Evolutionary conservation across 768 basidiomycete genomes (phyloP).

Genomic region (Trametes punicea): DNA sequence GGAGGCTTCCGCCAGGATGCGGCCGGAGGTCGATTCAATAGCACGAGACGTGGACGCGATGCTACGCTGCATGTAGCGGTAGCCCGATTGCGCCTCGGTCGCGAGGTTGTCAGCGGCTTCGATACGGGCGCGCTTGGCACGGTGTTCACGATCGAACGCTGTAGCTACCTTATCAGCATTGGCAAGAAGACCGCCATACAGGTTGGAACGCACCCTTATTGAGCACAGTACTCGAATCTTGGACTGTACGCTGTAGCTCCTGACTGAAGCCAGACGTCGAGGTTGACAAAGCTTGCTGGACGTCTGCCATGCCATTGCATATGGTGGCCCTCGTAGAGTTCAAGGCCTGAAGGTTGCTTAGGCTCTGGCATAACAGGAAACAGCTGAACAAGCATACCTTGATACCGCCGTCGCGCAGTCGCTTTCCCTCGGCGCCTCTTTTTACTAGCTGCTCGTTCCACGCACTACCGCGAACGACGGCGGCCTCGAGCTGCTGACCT

Average conservation of each 20-base stretch:
- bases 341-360: conserved; percentile 35
- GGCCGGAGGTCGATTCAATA: conserved; percentile 40
- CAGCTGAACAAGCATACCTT: conserved; percentile 42
- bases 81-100: conserved; percentile 49
- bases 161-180: conserved; percentile 2
- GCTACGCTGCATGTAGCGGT: conserved; percentile 47
- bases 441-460: conserved; percentile 42
- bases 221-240: conserved; percentile 42
- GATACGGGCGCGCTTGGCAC: conserved; percentile 65
- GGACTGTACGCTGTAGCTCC: conserved; percentile 48
- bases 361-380: conserved; percentile 1
- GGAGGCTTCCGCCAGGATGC: conserved; percentile 48
- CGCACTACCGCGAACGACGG: conserved; percentile 41
- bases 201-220: conserved; percentile 38
- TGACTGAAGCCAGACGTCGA: conserved; percentile 50
- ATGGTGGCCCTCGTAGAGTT: conserved; percentile 39
- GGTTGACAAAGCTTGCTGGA: conserved; percentile 42
- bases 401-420: conserved; percentile 52
- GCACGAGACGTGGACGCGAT: conserved; percentile 49
- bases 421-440: conserved; percentile 47
- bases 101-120: conserved; percentile 53
- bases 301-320: conserved; percentile 39
- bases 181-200: background rate
- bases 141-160: conserved; percentile 61
- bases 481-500: conserved; percentile 40